Evolutionary conservation across 768 basidiomycete genomes (phyloP).

Genomic region (Pulveroboletus sp.): DNA sequence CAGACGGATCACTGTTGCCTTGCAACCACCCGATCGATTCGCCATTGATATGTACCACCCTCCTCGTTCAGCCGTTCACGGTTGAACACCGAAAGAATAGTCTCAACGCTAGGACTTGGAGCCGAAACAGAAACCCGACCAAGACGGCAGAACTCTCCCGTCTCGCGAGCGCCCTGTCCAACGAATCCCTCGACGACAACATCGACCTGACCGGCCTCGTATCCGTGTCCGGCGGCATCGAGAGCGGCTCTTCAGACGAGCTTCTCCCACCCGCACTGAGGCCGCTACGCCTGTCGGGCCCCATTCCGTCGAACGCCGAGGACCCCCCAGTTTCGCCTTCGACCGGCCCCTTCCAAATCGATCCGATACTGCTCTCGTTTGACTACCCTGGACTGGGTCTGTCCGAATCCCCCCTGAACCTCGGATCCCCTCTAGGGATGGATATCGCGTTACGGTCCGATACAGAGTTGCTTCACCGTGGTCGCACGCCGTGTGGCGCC

Average conservation of each 20-base stretch:
- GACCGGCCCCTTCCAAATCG: conserved; percentile 19
- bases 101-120: too few relatives aligned
- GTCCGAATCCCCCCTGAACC: not conserved
- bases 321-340: not conserved
- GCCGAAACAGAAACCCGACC: not conserved
- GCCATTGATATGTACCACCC: not conserved
- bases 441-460: too few relatives aligned
- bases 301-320: conserved; percentile 1
- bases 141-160: conserved; percentile 10
- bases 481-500: too few relatives aligned
- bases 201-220: conserved; percentile 6
- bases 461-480: too few relatives aligned
- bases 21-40: too few relatives aligned
- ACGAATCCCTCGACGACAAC: conserved; percentile 16
- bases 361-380: conserved; percentile 24
- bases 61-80: not conserved
- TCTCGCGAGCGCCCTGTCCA: conserved; percentile 16
- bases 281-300: conserved; percentile 17
- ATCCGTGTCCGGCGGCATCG: not conserved
- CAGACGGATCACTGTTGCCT: too few relatives aligned
- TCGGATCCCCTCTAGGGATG: too few relatives aligned
- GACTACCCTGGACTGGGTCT: conserved; percentile 5
- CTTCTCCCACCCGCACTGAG: conserved; percentile 22
- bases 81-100: not conserved
- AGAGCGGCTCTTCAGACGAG: not conserved